Percentiles rank a stretch among this genome's conserved stretches.
Conservation (phyloP, 129 eudicot genomes). For the Flaveria brownii region DNA sequence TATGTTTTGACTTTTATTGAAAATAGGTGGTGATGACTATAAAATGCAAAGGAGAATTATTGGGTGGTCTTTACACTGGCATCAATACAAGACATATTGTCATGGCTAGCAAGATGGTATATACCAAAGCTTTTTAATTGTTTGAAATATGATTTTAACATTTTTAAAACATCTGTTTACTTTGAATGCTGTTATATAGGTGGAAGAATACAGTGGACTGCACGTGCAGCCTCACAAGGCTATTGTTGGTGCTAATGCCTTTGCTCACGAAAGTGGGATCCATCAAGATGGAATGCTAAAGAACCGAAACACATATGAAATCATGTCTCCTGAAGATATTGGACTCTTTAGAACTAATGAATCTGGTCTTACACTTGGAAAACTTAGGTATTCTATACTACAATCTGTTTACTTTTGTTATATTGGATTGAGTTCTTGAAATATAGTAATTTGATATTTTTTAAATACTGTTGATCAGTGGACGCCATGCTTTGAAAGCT, state of each 20-base stretch:
- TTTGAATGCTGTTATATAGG: conserved; percentile 43
- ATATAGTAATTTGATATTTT: neutral
- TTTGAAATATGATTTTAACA: neutral
- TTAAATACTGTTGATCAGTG: conserved; percentile 41
- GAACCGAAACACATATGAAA: conserved; percentile 79
- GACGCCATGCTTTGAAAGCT: conserved; percentile 83
- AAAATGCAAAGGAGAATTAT: conserved; percentile 64
- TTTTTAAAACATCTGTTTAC: neutral
- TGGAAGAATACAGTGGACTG: conserved; percentile 84
- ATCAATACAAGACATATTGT: conserved; percentile 60
- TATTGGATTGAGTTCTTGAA: neutral
- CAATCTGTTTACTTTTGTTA: neutral
- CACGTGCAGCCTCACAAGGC: conserved; percentile 94
- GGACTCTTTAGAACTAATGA: conserved; percentile 82
- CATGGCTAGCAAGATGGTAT: conserved; percentile 89
- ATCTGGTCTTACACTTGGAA: conserved; percentile 60
- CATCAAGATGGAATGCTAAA: conserved; percentile 99
- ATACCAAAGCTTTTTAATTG: neutral
- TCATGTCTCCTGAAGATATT: conserved; percentile 92
- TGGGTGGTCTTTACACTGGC: conserved; percentile 74
- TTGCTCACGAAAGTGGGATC: conserved; percentile 98
- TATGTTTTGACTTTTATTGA: neutral
- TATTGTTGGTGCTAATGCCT: conserved; percentile 96
- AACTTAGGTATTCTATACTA: neutral
- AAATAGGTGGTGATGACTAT: conserved; percentile 77